A percentile compares a stretch with the other conserved stretches of the same genome.
Conservation (phyloP, 768 basidiomycete species). For the Ephemerocybe angulata region DNA sequence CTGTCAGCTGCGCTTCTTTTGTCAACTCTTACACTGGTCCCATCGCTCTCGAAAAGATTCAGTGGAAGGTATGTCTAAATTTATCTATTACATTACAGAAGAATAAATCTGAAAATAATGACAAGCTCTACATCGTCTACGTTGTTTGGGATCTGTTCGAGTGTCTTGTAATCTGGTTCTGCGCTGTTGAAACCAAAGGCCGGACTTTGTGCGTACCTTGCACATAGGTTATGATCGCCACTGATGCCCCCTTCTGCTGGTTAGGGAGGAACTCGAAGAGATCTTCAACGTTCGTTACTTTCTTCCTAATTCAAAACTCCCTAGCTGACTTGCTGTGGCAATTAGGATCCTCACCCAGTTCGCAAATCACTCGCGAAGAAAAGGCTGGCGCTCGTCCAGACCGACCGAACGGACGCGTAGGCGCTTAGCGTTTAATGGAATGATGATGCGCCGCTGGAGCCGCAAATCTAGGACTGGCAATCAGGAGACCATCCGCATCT, state of each 20-base stretch:
- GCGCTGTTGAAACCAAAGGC: slow-evolving; percentile 40
- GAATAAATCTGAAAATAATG: not conserved
- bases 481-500: too few relatives aligned
- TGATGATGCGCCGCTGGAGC: too few relatives aligned
- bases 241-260: not conserved
- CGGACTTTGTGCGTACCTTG: slow-evolving; percentile 34
- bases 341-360: slow-evolving; percentile 38
- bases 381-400: slow-evolving; percentile 36
- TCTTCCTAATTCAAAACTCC: not conserved
- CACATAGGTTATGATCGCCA: not conserved
- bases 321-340: not conserved
- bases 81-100: not conserved
- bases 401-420: slow-evolving; percentile 22
- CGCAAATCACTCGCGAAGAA: slow-evolving; percentile 37
- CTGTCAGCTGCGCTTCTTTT: slow-evolving; percentile 41
- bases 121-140: slow-evolving; percentile 37
- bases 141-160: slow-evolving; percentile 39
- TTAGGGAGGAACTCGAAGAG: slow-evolving; percentile 40
- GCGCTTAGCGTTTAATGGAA: slow-evolving; percentile 10
- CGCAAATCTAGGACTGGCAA: too few relatives aligned
- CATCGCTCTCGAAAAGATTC: slow-evolving; percentile 32
- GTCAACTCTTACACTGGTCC: slow-evolving; percentile 51
- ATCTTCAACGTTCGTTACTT: slow-evolving; percentile 29
- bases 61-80: slow-evolving; percentile 28
- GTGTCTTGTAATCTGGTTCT: slow-evolving; percentile 34